Conservation (phyloP, 2,329 filamentous ascomycete genomes). For the Dichotomopilus funicola region DNA sequence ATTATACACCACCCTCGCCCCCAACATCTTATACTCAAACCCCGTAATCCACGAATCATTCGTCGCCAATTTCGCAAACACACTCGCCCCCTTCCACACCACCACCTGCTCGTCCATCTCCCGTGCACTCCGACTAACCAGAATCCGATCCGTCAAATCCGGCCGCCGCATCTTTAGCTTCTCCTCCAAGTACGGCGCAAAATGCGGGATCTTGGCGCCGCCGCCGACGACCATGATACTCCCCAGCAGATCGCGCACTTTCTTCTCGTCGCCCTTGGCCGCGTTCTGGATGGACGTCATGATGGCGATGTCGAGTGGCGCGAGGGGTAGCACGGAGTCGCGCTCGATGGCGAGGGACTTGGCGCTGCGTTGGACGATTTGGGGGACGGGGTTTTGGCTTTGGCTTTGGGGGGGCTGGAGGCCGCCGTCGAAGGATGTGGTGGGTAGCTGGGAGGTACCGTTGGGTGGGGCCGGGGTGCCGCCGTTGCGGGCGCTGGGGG, state of each 20-base stretch:
- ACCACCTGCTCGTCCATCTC: constrained; percentile 98
- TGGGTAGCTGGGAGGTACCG: constrained; percentile 16
- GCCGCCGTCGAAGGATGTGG: constrained; percentile 12
- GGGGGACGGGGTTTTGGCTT: not conserved
- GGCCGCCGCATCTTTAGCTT: constrained; percentile 62
- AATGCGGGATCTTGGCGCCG: constrained; percentile 71
- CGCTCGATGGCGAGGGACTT: constrained; percentile 59
- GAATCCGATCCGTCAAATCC: constrained; percentile 53
- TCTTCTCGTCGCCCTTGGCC: constrained; percentile 83
- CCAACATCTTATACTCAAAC: constrained; percentile 81
- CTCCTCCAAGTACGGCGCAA: constrained; percentile 78
- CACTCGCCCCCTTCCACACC: constrained; percentile 93
- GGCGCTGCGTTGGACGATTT: constrained; percentile 38
- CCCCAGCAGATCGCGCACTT: constrained; percentile 80
- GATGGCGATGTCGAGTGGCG: constrained; percentile 82
- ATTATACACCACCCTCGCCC: constrained; percentile 74
- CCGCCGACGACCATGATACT: constrained; percentile 89
- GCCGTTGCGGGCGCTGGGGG: constrained; percentile 43
- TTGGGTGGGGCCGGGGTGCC: constrained; percentile 38
- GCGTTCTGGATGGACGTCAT: constrained; percentile 84
- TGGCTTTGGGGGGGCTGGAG: not conserved
- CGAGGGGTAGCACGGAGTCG: constrained; percentile 74
- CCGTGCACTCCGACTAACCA: constrained; percentile 66
- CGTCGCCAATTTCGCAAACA: constrained; percentile 84
- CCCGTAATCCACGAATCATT: constrained; percentile 94